These are phyloP conservation scores for Gillenia trifoliata DNA, from an alignment of 306 rosid genomes.

Conservation along the genomic window DNA sequence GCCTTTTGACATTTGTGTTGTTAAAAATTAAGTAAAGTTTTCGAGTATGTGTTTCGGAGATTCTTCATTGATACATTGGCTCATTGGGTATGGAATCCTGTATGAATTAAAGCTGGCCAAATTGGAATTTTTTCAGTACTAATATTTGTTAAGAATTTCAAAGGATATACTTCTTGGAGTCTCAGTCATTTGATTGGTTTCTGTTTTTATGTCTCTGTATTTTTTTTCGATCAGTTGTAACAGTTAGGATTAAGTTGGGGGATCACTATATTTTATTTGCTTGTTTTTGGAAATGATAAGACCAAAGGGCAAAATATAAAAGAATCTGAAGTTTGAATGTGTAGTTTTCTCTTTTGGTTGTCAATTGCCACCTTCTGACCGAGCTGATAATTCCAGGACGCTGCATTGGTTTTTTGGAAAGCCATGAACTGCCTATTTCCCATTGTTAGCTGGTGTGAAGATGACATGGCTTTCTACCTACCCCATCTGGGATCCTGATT, in stretches of 20 bases:
- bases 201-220: not conserved
- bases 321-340: not conserved
- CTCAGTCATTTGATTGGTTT: constrained; percentile 4
- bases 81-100: not conserved
- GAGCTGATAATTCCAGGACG: constrained; percentile 24
- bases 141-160: not conserved
- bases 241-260: not conserved
- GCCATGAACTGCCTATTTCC: not conserved
- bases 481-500: not conserved
- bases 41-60: not conserved
- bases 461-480: not conserved
- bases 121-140: not conserved
- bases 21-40: too few relatives aligned
- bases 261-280: not conserved
- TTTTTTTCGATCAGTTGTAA: not conserved
- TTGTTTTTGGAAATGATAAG: not conserved
- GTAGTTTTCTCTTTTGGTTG: not conserved
- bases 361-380: constrained; percentile 16
- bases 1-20: not conserved
- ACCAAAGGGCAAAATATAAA: not conserved
- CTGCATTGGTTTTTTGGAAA: constrained; percentile 14
- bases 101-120: not conserved
- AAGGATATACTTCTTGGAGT: not conserved
- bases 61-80: not conserved
- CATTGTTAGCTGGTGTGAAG: not conserved